Conservation (phyloP, 345 rosid genomes). For the Geranium rotundifolium region DNA sequence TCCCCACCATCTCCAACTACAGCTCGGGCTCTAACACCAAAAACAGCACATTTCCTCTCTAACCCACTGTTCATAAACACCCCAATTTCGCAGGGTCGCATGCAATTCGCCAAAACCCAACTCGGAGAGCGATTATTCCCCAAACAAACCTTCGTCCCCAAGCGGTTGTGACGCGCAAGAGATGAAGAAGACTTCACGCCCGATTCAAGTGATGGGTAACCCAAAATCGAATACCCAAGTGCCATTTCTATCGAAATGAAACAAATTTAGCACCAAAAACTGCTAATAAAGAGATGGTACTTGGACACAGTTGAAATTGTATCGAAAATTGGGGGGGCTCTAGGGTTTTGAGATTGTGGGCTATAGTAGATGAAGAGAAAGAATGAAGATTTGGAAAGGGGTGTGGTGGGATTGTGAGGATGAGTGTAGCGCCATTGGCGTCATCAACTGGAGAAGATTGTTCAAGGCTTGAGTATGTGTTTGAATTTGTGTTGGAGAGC, state of each 20-base stretch:
- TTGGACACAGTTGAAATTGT: neutral
- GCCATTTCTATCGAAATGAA: neutral
- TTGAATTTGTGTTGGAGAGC: too few species aligned
- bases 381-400: neutral
- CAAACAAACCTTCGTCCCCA: slow-evolving; percentile 6
- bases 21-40: slow-evolving; percentile 11
- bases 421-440: neutral
- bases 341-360: neutral
- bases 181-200: neutral
- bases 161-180: neutral
- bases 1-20: slow-evolving; percentile 17
- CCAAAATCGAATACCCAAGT: neutral
- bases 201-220: neutral
- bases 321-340: neutral
- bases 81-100: slow-evolving; percentile 10
- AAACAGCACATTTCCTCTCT: slow-evolving; percentile 7
- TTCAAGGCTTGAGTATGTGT: too few species aligned
- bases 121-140: slow-evolving; percentile 17
- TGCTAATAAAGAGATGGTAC: neutral
- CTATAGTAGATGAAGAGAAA: neutral
- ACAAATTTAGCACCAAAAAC: neutral
- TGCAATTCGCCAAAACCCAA: slow-evolving; percentile 14
- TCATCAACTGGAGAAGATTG: neutral
- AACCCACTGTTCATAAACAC: slow-evolving; percentile 11
- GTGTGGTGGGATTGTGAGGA: neutral